These are phyloP conservation scores for Cicer judaicum DNA, from an alignment of 306 rosid genomes.

Conservation along the genomic window DNA sequence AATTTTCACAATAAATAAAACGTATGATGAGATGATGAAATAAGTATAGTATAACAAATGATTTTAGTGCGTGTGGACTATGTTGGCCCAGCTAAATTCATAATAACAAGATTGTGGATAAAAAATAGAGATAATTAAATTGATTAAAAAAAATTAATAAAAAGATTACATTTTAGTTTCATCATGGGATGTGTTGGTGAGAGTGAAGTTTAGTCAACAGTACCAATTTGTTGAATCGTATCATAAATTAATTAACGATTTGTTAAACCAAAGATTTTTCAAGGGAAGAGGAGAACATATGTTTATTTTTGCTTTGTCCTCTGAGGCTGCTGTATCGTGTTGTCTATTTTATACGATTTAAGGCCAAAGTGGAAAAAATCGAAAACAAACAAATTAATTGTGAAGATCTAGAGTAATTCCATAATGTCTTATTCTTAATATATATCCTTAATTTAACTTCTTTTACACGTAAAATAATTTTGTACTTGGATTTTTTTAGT, in stretches of 20 bases:
- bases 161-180: conserved; percentile 9
- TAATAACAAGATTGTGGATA: too few relatives aligned
- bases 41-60: too few relatives aligned
- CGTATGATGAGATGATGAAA: too few relatives aligned
- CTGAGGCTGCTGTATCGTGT: conserved; percentile 44
- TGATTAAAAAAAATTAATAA: background rate
- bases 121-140: too few relatives aligned
- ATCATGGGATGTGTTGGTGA: background rate
- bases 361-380: conserved; percentile 7
- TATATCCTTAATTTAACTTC: background rate
- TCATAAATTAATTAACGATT: background rate
- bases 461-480: conserved; percentile 12
- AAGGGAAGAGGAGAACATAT: conserved; percentile 6
- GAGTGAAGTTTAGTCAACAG: background rate
- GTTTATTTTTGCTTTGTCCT: conserved; percentile 41
- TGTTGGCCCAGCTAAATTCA: too few relatives aligned
- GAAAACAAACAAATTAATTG: conserved; percentile 43
- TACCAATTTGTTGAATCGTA: conserved; percentile 30
- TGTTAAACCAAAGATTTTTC: conserved; percentile 2
- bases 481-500: background rate
- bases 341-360: conserved; percentile 38
- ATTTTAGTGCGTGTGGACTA: too few relatives aligned
- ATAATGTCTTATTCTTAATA: background rate
- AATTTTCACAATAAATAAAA: too few relatives aligned
- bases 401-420: conserved; percentile 7